A percentile compares a stretch with the other conserved stretches of the same genome.
These are phyloP conservation scores for Penicillium decumbens DNA, from an alignment of 2,329 filamentous ascomycete species.

Conservation along the genomic window DNA sequence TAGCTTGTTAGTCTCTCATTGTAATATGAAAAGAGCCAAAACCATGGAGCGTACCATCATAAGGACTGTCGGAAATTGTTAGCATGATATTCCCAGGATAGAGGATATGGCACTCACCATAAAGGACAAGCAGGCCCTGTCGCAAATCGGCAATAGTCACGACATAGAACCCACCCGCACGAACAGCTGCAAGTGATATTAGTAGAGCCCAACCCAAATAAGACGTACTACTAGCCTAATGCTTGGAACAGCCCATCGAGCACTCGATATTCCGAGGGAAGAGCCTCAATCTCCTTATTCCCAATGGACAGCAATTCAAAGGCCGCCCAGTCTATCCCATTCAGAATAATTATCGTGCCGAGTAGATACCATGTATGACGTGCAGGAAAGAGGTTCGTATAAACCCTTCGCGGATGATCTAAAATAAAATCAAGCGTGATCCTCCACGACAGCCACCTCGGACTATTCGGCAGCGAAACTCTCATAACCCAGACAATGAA, in stretches of 20 bases:
- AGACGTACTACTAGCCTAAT: slow-evolving; percentile 41
- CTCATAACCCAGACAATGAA: slow-evolving; percentile 53
- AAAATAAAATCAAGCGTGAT: slow-evolving; percentile 34
- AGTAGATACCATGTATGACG: slow-evolving; percentile 63
- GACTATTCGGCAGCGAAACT: slow-evolving; percentile 26
- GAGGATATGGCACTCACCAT: slow-evolving; percentile 17
- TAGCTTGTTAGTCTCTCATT: slow-evolving; percentile 7
- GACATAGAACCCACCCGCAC: slow-evolving; percentile 63
- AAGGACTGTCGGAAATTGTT: slow-evolving; percentile 24
- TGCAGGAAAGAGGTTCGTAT: slow-evolving; percentile 55
- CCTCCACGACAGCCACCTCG: slow-evolving; percentile 29
- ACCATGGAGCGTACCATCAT: slow-evolving; percentile 32
- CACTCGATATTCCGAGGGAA: slow-evolving; percentile 52
- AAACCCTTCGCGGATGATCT: slow-evolving; percentile 34
- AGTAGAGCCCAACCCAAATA: not conserved
- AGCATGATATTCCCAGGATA: slow-evolving; percentile 1
- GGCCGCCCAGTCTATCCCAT: slow-evolving; percentile 60
- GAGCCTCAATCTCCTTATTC: slow-evolving; percentile 52
- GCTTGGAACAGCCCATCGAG: slow-evolving; percentile 62
- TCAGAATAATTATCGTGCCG: slow-evolving; percentile 57
- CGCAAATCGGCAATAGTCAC: slow-evolving; percentile 57
- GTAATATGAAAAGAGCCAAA: not conserved
- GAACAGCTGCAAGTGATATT: slow-evolving; percentile 39
- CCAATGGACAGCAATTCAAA: slow-evolving; percentile 64
- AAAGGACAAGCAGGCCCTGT: slow-evolving; percentile 32